These are phyloP conservation scores for Debaryomycetaceae sp. DNA, from an alignment of 1,139 yeast species.

Conservation along the genomic window DNA sequence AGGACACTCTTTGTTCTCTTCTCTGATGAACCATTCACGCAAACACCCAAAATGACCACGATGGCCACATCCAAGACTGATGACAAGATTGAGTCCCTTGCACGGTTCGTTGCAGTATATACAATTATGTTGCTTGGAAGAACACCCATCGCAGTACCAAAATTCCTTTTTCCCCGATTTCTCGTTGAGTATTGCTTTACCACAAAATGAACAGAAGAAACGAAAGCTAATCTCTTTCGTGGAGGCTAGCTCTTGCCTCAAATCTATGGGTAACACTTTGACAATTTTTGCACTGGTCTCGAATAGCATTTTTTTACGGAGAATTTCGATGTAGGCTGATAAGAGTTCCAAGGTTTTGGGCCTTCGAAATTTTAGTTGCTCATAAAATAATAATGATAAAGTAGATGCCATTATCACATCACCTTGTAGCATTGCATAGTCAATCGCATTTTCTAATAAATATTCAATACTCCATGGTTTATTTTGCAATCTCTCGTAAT, in stretches of 20 bases:
- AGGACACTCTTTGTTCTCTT: slow-evolving; percentile 71
- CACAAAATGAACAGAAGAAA: slow-evolving; percentile 68
- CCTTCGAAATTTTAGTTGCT: slow-evolving; percentile 16
- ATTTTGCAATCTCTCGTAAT: slow-evolving; percentile 3
- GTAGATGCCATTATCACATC: slow-evolving; percentile 64
- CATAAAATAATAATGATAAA: slow-evolving; percentile 54
- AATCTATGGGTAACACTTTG: slow-evolving; percentile 38
- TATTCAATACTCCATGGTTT: slow-evolving; percentile 33
- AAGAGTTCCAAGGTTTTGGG: slow-evolving; percentile 51
- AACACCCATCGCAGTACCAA: slow-evolving; percentile 84
- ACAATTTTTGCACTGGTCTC: slow-evolving; percentile 57
- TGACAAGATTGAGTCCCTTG: slow-evolving; percentile 65
- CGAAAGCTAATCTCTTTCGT: slow-evolving; percentile 56
- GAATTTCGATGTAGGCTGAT: slow-evolving; percentile 52
- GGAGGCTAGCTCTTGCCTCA: slow-evolving; percentile 42
- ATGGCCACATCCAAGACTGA: slow-evolving; percentile 77
- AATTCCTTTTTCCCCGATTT: slow-evolving; percentile 54
- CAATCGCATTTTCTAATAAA: slow-evolving; percentile 41
- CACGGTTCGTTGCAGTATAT: slow-evolving; percentile 79
- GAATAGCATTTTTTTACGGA: slow-evolving; percentile 53
- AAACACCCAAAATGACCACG: slow-evolving; percentile 82
- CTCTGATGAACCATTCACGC: slow-evolving; percentile 70
- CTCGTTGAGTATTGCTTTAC: slow-evolving; percentile 62
- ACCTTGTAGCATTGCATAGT: slow-evolving; percentile 60
- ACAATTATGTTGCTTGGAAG: slow-evolving; percentile 60